Percentiles rank a stretch among this genome's conserved stretches.
phyloP scores from a whole-genome alignment of 2,329 filamentous ascomycete genomes.

The Calonectria henricotiae region DNA sequence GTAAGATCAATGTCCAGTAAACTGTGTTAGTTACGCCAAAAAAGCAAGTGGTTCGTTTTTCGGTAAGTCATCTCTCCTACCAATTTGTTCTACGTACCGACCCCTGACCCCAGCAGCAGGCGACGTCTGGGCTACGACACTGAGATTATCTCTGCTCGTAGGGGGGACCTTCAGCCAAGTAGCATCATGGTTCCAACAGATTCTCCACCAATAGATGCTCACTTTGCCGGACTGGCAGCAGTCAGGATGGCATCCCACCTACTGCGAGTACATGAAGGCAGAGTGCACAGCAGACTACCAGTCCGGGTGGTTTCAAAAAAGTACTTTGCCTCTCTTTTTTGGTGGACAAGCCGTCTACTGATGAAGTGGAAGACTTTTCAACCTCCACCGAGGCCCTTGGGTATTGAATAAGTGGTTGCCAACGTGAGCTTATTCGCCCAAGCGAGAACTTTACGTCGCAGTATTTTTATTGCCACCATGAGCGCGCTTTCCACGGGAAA shows the following conservation, averaged over 20 bases:
- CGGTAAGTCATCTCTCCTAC: neutral
- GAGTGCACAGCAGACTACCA: constrained; percentile 8
- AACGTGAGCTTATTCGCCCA: neutral
- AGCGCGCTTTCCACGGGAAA: no score
- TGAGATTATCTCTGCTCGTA: constrained; percentile 37
- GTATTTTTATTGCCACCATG: no score
- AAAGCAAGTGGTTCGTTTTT: neutral
- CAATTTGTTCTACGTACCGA: neutral
- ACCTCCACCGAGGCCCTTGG: neutral
- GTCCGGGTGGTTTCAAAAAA: constrained; percentile 3
- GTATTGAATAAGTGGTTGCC: neutral
- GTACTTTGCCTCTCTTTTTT: neutral
- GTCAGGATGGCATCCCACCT: constrained; percentile 43
- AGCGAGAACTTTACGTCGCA: no score
- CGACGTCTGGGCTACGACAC: constrained; percentile 11
- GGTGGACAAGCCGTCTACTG: neutral
- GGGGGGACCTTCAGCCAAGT: constrained; percentile 37
- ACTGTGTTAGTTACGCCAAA: neutral
- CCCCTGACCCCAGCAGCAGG: constrained; percentile 32
- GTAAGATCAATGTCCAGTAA: neutral
- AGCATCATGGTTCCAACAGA: constrained; percentile 39
- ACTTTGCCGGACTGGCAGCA: constrained; percentile 42
- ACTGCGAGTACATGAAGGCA: constrained; percentile 46
- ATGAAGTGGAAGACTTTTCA: neutral
- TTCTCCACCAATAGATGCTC: constrained; percentile 17